Percentiles rank a stretch among this genome's conserved stretches.
Evolutionary conservation across 768 basidiomycete species (phyloP).

Genomic region (Termitomyces sp.): DNA sequence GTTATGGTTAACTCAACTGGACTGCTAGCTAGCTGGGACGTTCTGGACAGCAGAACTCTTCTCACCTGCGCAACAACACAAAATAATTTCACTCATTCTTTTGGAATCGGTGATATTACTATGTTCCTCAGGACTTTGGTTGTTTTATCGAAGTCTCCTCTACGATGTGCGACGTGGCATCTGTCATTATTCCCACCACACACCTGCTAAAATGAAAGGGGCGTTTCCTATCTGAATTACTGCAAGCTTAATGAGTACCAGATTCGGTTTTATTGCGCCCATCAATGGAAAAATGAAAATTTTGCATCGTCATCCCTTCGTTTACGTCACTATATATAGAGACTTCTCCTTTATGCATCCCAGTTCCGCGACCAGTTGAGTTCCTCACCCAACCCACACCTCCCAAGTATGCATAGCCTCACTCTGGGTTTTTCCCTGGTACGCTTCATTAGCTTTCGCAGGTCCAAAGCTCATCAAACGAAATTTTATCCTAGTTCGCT

Average conservation of each 20-base stretch:
- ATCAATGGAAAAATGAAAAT: neutral
- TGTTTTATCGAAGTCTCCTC: too few relatives aligned
- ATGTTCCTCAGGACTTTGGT: too few relatives aligned
- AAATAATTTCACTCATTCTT: too few relatives aligned
- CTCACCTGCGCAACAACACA: too few relatives aligned
- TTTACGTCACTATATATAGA: neutral
- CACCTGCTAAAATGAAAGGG: neutral
- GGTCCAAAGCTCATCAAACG: neutral
- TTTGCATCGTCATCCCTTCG: neutral
- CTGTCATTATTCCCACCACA: neutral
- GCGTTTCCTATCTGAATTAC: too few relatives aligned
- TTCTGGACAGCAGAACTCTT: too few relatives aligned
- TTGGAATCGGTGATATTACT: too few relatives aligned
- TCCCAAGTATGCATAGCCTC: neutral
- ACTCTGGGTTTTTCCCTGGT: constrained; percentile 6
- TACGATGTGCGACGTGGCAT: neutral
- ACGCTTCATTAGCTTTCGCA: neutral
- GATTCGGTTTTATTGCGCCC: neutral
- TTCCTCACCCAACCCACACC: neutral
- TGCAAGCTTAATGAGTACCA: neutral
- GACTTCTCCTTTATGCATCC: too few relatives aligned
- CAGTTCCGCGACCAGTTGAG: neutral
- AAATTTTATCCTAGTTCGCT: neutral
- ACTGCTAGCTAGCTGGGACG: too few relatives aligned
- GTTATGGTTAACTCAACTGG: too few relatives aligned